Base-by-base conservation (phyloP, 306 rosid species). In the Dalbergia cultrata region DNA sequence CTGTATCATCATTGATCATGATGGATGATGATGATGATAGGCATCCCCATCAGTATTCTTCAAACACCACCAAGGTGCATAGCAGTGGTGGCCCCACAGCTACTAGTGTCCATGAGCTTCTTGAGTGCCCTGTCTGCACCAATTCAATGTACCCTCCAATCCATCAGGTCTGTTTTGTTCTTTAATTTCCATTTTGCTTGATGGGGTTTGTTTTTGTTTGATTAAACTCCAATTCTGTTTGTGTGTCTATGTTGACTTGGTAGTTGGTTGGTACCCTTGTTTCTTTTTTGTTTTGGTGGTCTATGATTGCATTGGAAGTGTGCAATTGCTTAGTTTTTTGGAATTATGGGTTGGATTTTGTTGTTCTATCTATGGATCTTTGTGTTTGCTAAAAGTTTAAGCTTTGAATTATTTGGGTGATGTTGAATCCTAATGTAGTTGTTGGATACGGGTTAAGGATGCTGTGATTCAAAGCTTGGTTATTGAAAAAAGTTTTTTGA, bases 61-160 rank as follows among this genome's bases (percentile, higher is more conserved):
- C 89, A 71, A 82, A 26, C 31, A 26, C 75, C 67, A 43, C 85
- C 31, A 87, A 89, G 84, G 73, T 81, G 41, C 90, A 74, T 49
- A 85, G 39, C 53, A 85, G 33, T 77, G 80, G 58, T 54, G 60
- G 60, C 12, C 86, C 84, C 67, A 54, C 71, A 34, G 77, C 86
- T 43, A 81, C 90, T 47, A 85, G 87, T 80, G 86, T 89, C 33
- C 87, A 89, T 53, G 89, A 87, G 80, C 89, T 89, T 72, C 93
- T 89, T 82, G 93, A 89, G 85, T 89, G 92, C 77, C 92, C 92
- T 60, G 92, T 89, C 58, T 89, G 92, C 70, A 85, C 90, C 72
- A 87, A 87, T 72, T 89, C 90, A 26, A 89, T 89, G 90, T 89
- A 89, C 86, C 93, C 93, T 85, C 93, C 93, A 61, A 89, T 89